Evolutionary conservation across 371 early-diverging fungal genomes (phyloP).

Genomic region (Apophysomyces elegans): DNA sequence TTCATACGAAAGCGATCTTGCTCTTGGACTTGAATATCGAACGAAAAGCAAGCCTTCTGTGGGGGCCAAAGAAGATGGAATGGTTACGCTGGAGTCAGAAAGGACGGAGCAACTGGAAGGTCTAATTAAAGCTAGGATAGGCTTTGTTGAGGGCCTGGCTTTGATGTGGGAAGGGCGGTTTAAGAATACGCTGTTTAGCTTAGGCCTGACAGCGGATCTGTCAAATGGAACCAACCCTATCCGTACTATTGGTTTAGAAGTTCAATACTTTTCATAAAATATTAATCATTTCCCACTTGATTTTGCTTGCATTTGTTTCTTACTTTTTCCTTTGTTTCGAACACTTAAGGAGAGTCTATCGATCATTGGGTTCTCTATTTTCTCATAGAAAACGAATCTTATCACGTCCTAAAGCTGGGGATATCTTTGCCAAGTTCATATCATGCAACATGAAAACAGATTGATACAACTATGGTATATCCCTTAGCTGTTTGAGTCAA

Average conservation of each 20-base stretch:
- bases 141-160: slow-evolving; percentile 56
- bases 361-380: no score
- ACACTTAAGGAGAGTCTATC: no score
- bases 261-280: slow-evolving; percentile 65
- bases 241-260: slow-evolving; percentile 65
- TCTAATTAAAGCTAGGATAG: slow-evolving; percentile 62
- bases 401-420: no score
- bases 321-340: no score
- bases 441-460: no score
- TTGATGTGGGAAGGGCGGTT: slow-evolving; percentile 74
- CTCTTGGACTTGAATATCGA: slow-evolving; percentile 78
- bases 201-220: slow-evolving; percentile 64
- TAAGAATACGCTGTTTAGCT: slow-evolving; percentile 61
- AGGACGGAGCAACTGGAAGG: slow-evolving; percentile 55
- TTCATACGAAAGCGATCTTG: slow-evolving; percentile 85
- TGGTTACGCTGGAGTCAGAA: slow-evolving; percentile 16
- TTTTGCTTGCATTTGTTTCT: no score
- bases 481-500: no score
- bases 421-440: no score
- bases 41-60: slow-evolving; percentile 27
- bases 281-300: background rate
- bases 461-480: no score
- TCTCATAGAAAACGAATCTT: no score
- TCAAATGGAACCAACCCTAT: slow-evolving; percentile 48
- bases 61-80: slow-evolving; percentile 18